A percentile compares a stretch with the other conserved stretches of the same genome.
Evolutionary conservation across 1,139 yeast genomes (phyloP).

Genomic region (Yamadazyma conglobata): DNA sequence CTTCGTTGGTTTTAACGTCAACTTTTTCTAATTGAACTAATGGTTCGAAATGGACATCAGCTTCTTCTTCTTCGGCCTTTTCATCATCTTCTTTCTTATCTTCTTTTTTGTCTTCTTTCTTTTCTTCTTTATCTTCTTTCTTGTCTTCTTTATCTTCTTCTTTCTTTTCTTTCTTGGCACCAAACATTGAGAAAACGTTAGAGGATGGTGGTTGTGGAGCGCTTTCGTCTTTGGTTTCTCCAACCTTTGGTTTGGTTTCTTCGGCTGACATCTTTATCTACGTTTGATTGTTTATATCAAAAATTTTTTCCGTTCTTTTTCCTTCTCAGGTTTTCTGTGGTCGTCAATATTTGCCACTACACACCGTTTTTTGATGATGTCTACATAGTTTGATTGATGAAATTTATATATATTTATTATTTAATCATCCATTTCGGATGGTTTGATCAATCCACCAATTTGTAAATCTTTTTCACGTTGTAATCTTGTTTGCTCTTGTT

Average conservation of each 20-base stretch:
- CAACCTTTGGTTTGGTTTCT: slow-evolving; percentile 28
- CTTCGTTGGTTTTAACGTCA: slow-evolving; percentile 96
- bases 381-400: too few relatives aligned
- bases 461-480: slow-evolving; percentile 81
- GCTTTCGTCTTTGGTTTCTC: slow-evolving; percentile 11
- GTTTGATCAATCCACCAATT: slow-evolving; percentile 92
- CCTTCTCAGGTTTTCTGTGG: background rate
- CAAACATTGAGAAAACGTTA: slow-evolving; percentile 86
- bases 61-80: slow-evolving; percentile 81
- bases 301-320: slow-evolving; percentile 8
- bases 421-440: slow-evolving; percentile 87
- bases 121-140: slow-evolving; percentile 33
- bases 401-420: too few relatives aligned
- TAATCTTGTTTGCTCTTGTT: slow-evolving; percentile 59
- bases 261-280: slow-evolving; percentile 31
- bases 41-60: slow-evolving; percentile 96
- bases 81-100: slow-evolving; percentile 42
- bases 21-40: slow-evolving; percentile 86
- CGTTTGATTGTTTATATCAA: slow-evolving; percentile 1
- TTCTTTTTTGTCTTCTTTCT: slow-evolving; percentile 25
- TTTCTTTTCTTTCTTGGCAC: slow-evolving; percentile 65
- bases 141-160: slow-evolving; percentile 43
- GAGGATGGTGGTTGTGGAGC: slow-evolving; percentile 59
- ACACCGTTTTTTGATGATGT: too few relatives aligned
- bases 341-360: too few relatives aligned